A percentile compares a stretch with the other conserved stretches of the same genome.
These are phyloP conservation scores for Calonectria ilicicola DNA, from an alignment of 2,329 filamentous ascomycete species.

Conservation along the genomic window DNA sequence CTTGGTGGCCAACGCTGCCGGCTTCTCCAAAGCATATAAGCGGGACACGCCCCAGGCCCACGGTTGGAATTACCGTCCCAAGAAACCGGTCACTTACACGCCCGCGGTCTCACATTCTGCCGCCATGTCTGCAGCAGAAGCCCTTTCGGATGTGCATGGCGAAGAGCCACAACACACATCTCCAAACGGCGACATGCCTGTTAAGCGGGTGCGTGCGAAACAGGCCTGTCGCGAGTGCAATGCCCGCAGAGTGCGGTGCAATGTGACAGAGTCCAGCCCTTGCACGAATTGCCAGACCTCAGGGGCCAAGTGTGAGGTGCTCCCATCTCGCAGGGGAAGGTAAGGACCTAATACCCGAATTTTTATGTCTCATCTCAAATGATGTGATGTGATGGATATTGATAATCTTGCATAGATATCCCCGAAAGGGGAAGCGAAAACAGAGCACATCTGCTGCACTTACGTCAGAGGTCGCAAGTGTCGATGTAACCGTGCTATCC, in stretches of 20 bases:
- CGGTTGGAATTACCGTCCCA: conserved; percentile 3
- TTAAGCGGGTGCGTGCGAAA: conserved; percentile 50
- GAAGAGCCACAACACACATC: conserved; percentile 12
- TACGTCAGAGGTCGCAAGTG: not conserved
- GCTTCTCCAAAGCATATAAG: conserved; percentile 29
- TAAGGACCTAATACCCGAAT: conserved; percentile 21
- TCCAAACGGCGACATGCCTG: conserved; percentile 30
- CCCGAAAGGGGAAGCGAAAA: conserved; percentile 34
- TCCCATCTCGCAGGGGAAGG: conserved; percentile 50
- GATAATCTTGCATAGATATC: conserved; percentile 33
- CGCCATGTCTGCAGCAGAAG: conserved; percentile 16
- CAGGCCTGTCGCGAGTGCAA: conserved; percentile 52
- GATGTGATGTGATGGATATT: not conserved
- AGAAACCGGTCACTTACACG: conserved; percentile 21
- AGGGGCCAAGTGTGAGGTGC: conserved; percentile 44
- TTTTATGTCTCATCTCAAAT: not conserved
- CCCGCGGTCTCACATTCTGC: not conserved
- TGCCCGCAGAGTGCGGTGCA: conserved; percentile 49
- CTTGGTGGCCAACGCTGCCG: not conserved
- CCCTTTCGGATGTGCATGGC: not conserved
- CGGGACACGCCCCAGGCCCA: conserved; percentile 1
- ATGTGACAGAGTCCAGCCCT: conserved; percentile 49
- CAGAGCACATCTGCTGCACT: not conserved
- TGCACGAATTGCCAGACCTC: conserved; percentile 47
- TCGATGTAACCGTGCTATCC: not conserved